Conservation (phyloP, 1,139 yeast genomes). For the Saccharomyces hybrid region DNA sequence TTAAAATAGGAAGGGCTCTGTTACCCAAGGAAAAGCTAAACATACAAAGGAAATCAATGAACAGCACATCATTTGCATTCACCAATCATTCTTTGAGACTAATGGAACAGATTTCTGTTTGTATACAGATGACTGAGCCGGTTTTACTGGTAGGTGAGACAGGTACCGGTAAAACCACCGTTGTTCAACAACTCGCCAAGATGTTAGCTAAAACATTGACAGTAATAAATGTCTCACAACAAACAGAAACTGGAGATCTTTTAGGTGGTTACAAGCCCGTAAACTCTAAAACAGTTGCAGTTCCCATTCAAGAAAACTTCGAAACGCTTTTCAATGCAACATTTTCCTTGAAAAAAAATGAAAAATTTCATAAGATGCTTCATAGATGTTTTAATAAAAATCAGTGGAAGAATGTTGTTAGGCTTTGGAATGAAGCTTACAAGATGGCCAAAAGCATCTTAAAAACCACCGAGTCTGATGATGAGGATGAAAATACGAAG, state of each 20-base stretch:
- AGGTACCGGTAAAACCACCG: constrained; percentile 98
- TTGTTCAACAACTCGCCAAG: constrained; percentile 86
- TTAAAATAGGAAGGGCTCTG: constrained; percentile 67
- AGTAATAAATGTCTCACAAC: constrained; percentile 94
- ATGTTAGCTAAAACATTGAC: constrained; percentile 70
- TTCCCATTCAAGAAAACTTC: constrained; percentile 80
- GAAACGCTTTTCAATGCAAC: constrained; percentile 70
- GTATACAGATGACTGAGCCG: constrained; percentile 79
- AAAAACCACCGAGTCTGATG: constrained; percentile 31
- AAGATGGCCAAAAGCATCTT: constrained; percentile 62
- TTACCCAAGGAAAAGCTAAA: constrained; percentile 34
- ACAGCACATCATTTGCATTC: constrained; percentile 64
- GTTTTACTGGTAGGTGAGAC: constrained; percentile 92
- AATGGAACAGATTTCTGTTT: constrained; percentile 85
- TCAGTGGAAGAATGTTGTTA: constrained; percentile 80
- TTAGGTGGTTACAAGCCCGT: constrained; percentile 98
- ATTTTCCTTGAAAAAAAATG: constrained; percentile 80
- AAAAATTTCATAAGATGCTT: constrained; percentile 60
- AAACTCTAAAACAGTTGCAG: constrained; percentile 72
- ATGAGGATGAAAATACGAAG: constrained; percentile 34
- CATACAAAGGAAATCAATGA: constrained; percentile 35
- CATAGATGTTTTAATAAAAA: constrained; percentile 65
- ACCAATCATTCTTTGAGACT: constrained; percentile 81
- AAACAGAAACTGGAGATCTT: constrained; percentile 91
- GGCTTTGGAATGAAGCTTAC: constrained; percentile 78